Conservation (phyloP, 768 basidiomycete genomes). For the Hygrophorus russula region DNA sequence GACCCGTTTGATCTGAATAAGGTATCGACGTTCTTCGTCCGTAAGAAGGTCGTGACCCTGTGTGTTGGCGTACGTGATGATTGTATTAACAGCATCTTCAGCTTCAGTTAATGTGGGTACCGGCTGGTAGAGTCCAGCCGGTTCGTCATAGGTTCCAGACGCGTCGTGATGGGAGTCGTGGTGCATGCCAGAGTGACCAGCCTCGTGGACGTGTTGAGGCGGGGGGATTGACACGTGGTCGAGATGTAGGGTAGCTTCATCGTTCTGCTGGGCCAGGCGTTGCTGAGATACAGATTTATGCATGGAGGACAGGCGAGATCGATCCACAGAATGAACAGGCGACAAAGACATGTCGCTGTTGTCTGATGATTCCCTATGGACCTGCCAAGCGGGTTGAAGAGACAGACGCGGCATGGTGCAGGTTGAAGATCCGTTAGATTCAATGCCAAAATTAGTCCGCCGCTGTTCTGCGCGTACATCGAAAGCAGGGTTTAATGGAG, state of each 20-base stretch:
- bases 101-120: conserved; percentile 30
- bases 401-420: conserved; percentile 14
- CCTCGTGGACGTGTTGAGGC: background rate
- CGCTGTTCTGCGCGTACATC: conserved; percentile 20
- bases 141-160: conserved; percentile 13
- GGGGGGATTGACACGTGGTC: conserved; percentile 2
- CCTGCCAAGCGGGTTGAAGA: conserved; percentile 14
- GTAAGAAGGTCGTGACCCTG: conserved; percentile 18
- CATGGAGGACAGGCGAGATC: background rate
- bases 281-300: background rate
- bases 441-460: conserved; percentile 10
- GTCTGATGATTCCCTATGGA: background rate
- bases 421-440: conserved; percentile 23
- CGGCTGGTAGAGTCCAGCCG: conserved; percentile 21
- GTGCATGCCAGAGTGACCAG: background rate
- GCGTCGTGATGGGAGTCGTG: conserved; percentile 4
- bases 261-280: background rate
- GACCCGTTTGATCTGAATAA: conserved; percentile 37
- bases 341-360: background rate
- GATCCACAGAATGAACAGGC: background rate
- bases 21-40: conserved; percentile 24
- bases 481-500: conserved; percentile 30
- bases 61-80: conserved; percentile 41
- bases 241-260: conserved; percentile 5
- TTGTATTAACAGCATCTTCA: conserved; percentile 41